Base-by-base conservation (phyloP, 2,329 filamentous ascomycete species). In the Hypoxylon sp. region DNA sequence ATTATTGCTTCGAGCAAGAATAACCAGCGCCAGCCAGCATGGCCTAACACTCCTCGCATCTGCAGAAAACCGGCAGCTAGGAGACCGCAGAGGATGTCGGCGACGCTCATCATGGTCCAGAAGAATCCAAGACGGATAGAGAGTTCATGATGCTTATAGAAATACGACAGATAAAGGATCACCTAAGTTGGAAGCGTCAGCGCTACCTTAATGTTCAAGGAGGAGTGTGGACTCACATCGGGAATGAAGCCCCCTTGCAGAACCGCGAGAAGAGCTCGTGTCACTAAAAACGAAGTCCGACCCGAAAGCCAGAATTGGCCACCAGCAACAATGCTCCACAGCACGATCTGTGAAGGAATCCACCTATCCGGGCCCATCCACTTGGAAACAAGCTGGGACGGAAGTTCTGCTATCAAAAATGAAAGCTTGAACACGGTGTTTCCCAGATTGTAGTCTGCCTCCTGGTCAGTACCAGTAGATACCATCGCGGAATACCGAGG, bases 381-480 rank as follows among this genome's bases (percentile, higher is more conserved):
- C 74, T 90, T 90, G 41, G 81, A 84, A 9, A 89, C 75, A 4
- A 90, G 80, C 70, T 89, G 87, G 0, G 86, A 89, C 0, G 87
- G 87, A 1, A 90, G 77, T 71, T 90, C 87, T 0, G 87, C 86
- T 5, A 81, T 77, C 2, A 88, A 75, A 68, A 88, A 88, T 0
- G 81, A 81, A 2, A 86, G 71, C 5, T 82, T 81, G 65, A 87
- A 88, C 45, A 88, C 81, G 0, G 84, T 86, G 73, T 87, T 81
- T 34, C 86, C 86, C 6, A 82, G 75, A 70, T 87, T 88, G 71
- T 83, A 85, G 49, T 82, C 79, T 82, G 23, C 2, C 2, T 30
- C 10, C 11, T 1, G 11, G 45, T 70, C 10, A 70, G 60, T 50
- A 41, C 11, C 1, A 2, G 4, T 7, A 2, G 13, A 45, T 13